These are phyloP conservation scores for Paradendryphiella salina DNA, from an alignment of 2,329 filamentous ascomycete genomes.

Conservation along the genomic window DNA sequence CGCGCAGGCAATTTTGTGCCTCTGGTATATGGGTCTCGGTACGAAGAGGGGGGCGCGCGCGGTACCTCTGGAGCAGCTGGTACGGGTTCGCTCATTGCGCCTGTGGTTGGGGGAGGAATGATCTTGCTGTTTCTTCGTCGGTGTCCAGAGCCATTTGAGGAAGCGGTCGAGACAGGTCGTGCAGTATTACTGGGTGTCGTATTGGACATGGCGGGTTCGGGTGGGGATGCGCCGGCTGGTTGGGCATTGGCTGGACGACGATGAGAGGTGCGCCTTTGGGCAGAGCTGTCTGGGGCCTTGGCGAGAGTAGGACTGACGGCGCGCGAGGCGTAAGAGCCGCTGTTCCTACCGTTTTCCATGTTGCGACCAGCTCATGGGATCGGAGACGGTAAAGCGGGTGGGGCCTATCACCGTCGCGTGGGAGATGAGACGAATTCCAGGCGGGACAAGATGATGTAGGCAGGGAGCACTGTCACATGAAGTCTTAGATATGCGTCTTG, in stretches of 20 bases:
- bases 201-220: slow-evolving; percentile 21
- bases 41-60: slow-evolving; percentile 54
- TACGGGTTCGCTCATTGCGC: slow-evolving; percentile 28
- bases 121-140: slow-evolving; percentile 41
- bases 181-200: slow-evolving; percentile 38
- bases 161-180: slow-evolving; percentile 24
- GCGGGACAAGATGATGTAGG: slow-evolving; percentile 6
- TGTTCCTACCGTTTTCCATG: slow-evolving; percentile 40
- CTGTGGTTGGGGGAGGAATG: slow-evolving; percentile 32
- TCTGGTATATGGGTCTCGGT: slow-evolving; percentile 44
- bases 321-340: slow-evolving; percentile 30
- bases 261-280: slow-evolving; percentile 41
- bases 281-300: slow-evolving; percentile 33
- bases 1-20: slow-evolving; percentile 31
- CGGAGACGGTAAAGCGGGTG: slow-evolving; percentile 13
- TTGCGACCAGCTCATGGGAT: slow-evolving; percentile 28
- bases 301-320: slow-evolving; percentile 28
- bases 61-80: slow-evolving; percentile 64
- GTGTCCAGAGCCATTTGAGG: slow-evolving; percentile 35
- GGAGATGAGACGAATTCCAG: slow-evolving; percentile 14
- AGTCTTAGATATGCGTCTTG: slow-evolving; percentile 18
- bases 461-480: slow-evolving; percentile 27
- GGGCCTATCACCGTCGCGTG: slow-evolving; percentile 17
- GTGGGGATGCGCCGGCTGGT: slow-evolving; percentile 20
- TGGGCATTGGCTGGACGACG: slow-evolving; percentile 40